Base-by-base conservation (phyloP, 257 asterid species). In the Coffea eugenioides region DNA sequence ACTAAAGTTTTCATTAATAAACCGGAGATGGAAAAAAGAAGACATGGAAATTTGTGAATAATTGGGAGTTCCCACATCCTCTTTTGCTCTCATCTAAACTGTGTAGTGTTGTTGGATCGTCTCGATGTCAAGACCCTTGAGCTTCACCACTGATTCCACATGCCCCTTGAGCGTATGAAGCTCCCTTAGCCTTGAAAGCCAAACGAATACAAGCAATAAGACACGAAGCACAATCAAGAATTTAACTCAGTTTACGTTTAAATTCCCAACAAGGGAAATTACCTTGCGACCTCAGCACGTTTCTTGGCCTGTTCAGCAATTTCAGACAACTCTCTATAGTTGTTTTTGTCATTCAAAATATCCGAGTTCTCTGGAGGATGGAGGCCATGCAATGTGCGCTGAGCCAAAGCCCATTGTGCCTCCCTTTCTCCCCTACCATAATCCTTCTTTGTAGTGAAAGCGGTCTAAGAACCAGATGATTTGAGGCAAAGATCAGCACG, bases 261-360 rank as follows among this genome's bases (percentile, higher is more conserved):
- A 23, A 69, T 49, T 6, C 0, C n/a, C 25, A 21, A 72, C 14
- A 20, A 68, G 52, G 49, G 36, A n/a, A 57, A n/a, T 59, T 76
- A 82, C 91, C 91, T 86, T 57, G 93, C 91, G 36, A 89, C 86
- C 82, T 89, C 93, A 83, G 91, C 91, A 21, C 93, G 89, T 43
- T 89, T 74, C 76, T 89, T 89, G 34, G 93, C 93, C 74, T 89
- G 91, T 77, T 89, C 93, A 8, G 91, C 93, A 8, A 89, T 86
- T 80, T 87, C 90, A 57, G 93, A 89, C 86, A 88, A 79, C 61
- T 89, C 93, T 23, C 82, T 74, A 82, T 86, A 83, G 83, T 66
- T 84, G 79, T 77, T 87, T 62, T 87, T 85, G 77, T 86, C 90
- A 18, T 76, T 71, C 70, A 80, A 85, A 43, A 84, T 43, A 11